Evolutionary conservation across 164 flowering plant species (phyloP).

Genomic region (Warburgia ugandensis): DNA sequence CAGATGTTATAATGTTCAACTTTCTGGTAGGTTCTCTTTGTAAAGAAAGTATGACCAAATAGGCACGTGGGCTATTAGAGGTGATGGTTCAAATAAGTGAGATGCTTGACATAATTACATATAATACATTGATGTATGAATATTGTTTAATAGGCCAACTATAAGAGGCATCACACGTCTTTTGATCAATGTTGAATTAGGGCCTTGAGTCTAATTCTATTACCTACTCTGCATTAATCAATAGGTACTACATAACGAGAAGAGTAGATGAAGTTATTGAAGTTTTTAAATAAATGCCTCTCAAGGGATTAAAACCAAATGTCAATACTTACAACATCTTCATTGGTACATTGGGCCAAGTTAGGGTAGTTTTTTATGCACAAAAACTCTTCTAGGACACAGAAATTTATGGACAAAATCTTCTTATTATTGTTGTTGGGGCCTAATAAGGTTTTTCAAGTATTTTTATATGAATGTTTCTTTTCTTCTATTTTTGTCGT

Average conservation of each 20-base stretch:
- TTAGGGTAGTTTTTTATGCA: no score
- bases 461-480: no score
- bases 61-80: not conserved
- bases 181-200: not conserved
- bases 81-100: not conserved
- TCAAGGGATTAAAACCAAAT: no score
- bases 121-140: not conserved
- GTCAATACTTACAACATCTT: no score
- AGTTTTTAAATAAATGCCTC: not conserved
- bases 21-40: conserved; percentile 1
- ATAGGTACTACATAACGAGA: not conserved
- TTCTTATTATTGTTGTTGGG: no score
- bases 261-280: not conserved
- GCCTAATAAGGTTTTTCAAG: no score
- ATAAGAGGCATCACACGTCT: not conserved
- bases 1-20: not conserved
- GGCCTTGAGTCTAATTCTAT: not conserved
- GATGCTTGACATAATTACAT: not conserved
- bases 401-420: no score
- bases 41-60: not conserved
- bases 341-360: no score
- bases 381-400: no score
- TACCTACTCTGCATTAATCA: not conserved
- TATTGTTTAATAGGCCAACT: no score
- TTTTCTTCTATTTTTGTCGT: no score